Evolutionary conservation across 1,139 yeast genomes (phyloP).

Genomic region (Diutina rugosa): DNA sequence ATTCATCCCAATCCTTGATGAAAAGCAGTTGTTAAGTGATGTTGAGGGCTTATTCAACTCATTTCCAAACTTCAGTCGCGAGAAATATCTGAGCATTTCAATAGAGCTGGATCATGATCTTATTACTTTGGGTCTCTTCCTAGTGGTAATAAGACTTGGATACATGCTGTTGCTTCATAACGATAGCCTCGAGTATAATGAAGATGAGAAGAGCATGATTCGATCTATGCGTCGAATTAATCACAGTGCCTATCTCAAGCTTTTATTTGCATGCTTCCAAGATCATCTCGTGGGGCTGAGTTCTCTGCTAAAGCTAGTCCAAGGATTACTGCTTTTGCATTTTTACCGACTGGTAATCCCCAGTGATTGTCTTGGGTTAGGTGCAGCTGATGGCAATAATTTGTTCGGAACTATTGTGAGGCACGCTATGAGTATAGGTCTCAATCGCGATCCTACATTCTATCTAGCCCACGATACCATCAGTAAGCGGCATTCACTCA

Average conservation of each 20-base stretch:
- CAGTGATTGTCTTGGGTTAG: slow-evolving; percentile 31
- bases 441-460: slow-evolving; percentile 28
- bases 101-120: neutral
- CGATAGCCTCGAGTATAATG: neutral
- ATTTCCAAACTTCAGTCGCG: slow-evolving; percentile 1
- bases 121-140: neutral
- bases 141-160: neutral
- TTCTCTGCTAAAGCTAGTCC: slow-evolving; percentile 6
- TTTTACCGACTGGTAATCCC: slow-evolving; percentile 28
- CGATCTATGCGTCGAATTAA: neutral
- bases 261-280: neutral
- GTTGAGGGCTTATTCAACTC: neutral
- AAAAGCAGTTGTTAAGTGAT: neutral
- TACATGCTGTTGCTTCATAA: neutral
- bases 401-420: slow-evolving; percentile 24
- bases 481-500: slow-evolving; percentile 14
- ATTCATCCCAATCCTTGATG: slow-evolving; percentile 8
- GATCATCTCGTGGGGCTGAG: neutral
- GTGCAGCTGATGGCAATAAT: slow-evolving; percentile 29
- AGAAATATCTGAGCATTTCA: neutral
- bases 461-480: slow-evolving; percentile 21
- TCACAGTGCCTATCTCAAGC: neutral
- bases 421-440: slow-evolving; percentile 31
- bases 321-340: slow-evolving; percentile 17
- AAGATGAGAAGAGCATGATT: neutral